Percentiles rank a stretch among this genome's conserved stretches.
These are phyloP conservation scores for Acacia acuminata DNA, from an alignment of 306 rosid genomes.

Conservation along the genomic window DNA sequence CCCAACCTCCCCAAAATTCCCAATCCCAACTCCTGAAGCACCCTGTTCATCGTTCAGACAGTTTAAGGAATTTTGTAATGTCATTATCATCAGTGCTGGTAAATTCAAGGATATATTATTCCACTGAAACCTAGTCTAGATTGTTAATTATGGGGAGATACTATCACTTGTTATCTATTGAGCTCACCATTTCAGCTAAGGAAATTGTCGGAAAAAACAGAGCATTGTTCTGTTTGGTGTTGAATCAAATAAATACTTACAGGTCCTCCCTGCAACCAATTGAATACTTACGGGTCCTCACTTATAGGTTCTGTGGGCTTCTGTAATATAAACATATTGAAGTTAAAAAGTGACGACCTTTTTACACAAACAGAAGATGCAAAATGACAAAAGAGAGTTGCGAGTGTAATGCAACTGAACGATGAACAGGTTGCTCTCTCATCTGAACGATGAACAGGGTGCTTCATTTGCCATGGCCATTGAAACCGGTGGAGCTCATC, in stretches of 20 bases:
- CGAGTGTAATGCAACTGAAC: background rate
- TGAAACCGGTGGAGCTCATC: too few relatives aligned
- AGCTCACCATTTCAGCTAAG: background rate
- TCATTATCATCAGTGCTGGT: background rate
- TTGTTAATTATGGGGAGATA: background rate
- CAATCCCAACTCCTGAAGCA: slow-evolving; percentile 88
- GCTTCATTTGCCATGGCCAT: too few relatives aligned
- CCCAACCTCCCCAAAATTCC: slow-evolving; percentile 83
- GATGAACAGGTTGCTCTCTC: too few relatives aligned
- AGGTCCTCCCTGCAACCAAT: slow-evolving; percentile 99
- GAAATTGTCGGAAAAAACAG: background rate
- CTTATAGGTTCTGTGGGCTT: slow-evolving; percentile 96
- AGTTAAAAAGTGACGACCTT: background rate
- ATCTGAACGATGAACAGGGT: too few relatives aligned
- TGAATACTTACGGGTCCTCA: slow-evolving; percentile 61
- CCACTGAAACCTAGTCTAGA: background rate
- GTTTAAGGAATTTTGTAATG: background rate
- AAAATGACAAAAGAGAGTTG: background rate
- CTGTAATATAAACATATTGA: slow-evolving; percentile 37
- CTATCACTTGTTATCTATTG: background rate
- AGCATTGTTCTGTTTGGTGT: background rate
- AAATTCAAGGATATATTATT: background rate
- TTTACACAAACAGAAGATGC: background rate
- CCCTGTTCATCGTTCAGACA: slow-evolving; percentile 45
- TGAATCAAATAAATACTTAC: slow-evolving; percentile 42